Percentiles rank a stretch among this genome's conserved stretches.
These are phyloP conservation scores for Wickerhamiella siamensis DNA, from an alignment of 805 yeast species.

Conservation along the genomic window DNA sequence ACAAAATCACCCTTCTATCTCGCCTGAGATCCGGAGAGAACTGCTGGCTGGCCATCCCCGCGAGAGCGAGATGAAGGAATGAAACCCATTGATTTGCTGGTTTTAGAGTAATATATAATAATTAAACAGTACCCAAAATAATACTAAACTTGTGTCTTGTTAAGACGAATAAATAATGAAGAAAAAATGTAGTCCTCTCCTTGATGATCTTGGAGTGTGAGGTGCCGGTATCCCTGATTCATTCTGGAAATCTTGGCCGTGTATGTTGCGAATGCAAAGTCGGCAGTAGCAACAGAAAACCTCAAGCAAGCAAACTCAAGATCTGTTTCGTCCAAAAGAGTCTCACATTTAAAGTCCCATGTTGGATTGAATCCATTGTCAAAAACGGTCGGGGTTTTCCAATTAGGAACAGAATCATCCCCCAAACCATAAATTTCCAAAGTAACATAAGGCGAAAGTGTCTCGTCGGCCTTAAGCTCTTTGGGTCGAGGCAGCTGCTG, in stretches of 20 bases:
- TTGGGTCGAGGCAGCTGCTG: slow-evolving; percentile 70
- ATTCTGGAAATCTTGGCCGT: slow-evolving; percentile 49
- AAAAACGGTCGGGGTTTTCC: slow-evolving; percentile 27
- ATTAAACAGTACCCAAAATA: not conserved
- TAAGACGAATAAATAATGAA: slow-evolving; percentile 32
- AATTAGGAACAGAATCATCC: slow-evolving; percentile 10
- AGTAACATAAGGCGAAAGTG: slow-evolving; percentile 46
- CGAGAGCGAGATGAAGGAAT: slow-evolving; percentile 1
- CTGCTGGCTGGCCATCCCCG: slow-evolving; percentile 53
- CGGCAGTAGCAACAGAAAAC: slow-evolving; percentile 24
- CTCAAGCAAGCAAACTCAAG: slow-evolving; percentile 26
- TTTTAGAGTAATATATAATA: not conserved
- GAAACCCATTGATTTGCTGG: not conserved
- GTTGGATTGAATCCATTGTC: slow-evolving; percentile 80
- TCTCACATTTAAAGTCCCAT: slow-evolving; percentile 51
- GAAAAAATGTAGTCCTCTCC: slow-evolving; percentile 69
- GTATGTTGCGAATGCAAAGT: slow-evolving; percentile 38
- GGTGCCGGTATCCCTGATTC: slow-evolving; percentile 67
- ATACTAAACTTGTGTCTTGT: not conserved
- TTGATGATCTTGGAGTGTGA: slow-evolving; percentile 57
- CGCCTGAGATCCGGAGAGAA: slow-evolving; percentile 91
- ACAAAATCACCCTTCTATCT: slow-evolving; percentile 75
- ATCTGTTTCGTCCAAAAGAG: slow-evolving; percentile 25
- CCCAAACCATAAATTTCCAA: slow-evolving; percentile 41
- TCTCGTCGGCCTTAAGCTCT: slow-evolving; percentile 32